These are phyloP conservation scores for Camelina sativa DNA, from an alignment of 345 rosid genomes.

Conservation along the genomic window DNA sequence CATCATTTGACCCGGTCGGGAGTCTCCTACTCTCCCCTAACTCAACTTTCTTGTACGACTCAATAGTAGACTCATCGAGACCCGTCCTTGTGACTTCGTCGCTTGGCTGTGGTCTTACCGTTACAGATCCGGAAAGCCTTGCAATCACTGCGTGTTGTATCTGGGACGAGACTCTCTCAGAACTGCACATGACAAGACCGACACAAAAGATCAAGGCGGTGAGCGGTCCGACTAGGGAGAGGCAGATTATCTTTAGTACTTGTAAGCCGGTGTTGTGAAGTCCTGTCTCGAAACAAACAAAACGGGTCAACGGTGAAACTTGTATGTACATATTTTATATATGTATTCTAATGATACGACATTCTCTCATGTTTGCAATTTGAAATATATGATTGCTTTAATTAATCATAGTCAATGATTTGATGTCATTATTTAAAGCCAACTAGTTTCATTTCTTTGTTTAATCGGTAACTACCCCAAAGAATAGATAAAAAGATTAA, in stretches of 20 bases:
- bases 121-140: slow-evolving; percentile 32
- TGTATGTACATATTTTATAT: neutral
- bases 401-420: slow-evolving; percentile 36
- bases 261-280: slow-evolving; percentile 39
- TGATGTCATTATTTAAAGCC: slow-evolving; percentile 14
- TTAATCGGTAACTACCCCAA: neutral
- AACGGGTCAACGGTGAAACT: slow-evolving; percentile 24
- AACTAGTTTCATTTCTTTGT: slow-evolving; percentile 18
- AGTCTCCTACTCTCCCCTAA: slow-evolving; percentile 69
- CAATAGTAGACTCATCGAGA: slow-evolving; percentile 67
- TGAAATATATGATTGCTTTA: slow-evolving; percentile 18
- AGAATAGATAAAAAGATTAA: neutral
- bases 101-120: slow-evolving; percentile 39
- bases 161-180: slow-evolving; percentile 7
- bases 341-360: slow-evolving; percentile 5
- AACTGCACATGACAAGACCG: slow-evolving; percentile 42
- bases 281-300: slow-evolving; percentile 42
- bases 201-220: slow-evolving; percentile 46
- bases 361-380: slow-evolving; percentile 30
- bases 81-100: slow-evolving; percentile 48
- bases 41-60: slow-evolving; percentile 68
- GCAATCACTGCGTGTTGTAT: slow-evolving; percentile 20
- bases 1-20: slow-evolving; percentile 57
- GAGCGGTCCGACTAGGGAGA: slow-evolving; percentile 58
- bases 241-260: slow-evolving; percentile 51